These are phyloP conservation scores for Heterobasidion parviporum DNA, from an alignment of 1,284 basidiomycete species.

Conservation along the genomic window DNA sequence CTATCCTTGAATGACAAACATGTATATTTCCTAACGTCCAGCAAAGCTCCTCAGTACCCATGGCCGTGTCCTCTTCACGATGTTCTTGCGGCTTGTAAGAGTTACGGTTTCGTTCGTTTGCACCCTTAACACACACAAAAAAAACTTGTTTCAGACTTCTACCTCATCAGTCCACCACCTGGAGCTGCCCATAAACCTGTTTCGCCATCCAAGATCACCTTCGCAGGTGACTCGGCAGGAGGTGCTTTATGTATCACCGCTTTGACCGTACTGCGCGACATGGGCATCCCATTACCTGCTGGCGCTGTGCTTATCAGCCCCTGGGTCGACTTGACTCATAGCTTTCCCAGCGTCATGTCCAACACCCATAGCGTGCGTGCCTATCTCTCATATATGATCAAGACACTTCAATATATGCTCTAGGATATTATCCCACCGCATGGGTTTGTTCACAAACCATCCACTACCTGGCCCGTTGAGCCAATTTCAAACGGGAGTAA, in stretches of 20 bases:
- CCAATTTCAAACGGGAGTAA: slow-evolving; percentile 26
- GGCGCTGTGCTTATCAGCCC: slow-evolving; percentile 74
- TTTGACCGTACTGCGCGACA: slow-evolving; percentile 71
- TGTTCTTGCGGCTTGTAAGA: slow-evolving; percentile 65
- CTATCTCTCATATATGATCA: slow-evolving; percentile 19
- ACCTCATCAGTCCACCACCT: slow-evolving; percentile 70
- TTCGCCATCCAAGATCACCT: slow-evolving; percentile 64
- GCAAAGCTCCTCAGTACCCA: slow-evolving; percentile 79
- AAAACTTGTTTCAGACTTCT: slow-evolving; percentile 50
- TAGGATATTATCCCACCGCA: slow-evolving; percentile 59
- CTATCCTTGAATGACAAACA: background rate
- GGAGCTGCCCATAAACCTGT: slow-evolving; percentile 63
- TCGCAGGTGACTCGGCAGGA: slow-evolving; percentile 84
- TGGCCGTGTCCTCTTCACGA: slow-evolving; percentile 85
- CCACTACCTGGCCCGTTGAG: slow-evolving; percentile 46
- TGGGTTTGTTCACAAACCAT: slow-evolving; percentile 55
- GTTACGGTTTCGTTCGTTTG: background rate
- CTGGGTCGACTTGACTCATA: slow-evolving; percentile 82
- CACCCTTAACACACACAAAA: background rate
- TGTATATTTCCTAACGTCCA: slow-evolving; percentile 17
- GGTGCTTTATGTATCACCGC: slow-evolving; percentile 64
- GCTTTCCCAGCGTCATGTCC: slow-evolving; percentile 72
- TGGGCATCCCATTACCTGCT: slow-evolving; percentile 65
- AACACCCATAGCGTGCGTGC: slow-evolving; percentile 58
- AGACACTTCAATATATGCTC: slow-evolving; percentile 6